Conservation (phyloP, 1,139 yeast species). For the Candida sp. region DNA sequence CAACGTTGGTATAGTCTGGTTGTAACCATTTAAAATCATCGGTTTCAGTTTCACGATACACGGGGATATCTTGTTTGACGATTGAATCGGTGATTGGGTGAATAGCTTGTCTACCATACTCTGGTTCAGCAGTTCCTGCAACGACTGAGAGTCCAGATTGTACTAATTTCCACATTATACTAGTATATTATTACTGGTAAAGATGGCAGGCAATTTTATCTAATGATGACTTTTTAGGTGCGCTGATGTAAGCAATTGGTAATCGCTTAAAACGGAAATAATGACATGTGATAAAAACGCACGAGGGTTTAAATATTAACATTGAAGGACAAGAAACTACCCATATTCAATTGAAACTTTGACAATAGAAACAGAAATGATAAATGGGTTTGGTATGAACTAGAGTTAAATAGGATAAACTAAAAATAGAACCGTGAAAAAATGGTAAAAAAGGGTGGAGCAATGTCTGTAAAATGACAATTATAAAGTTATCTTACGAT, state of each 20-base stretch:
- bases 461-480: no score
- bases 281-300: neutral
- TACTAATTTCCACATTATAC: constrained; percentile 87
- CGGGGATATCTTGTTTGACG: constrained; percentile 26
- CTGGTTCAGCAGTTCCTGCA: constrained; percentile 97
- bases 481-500: no score
- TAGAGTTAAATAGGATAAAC: no score
- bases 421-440: no score
- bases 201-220: neutral
- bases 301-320: neutral
- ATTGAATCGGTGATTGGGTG: constrained; percentile 74
- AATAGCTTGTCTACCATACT: constrained; percentile 89
- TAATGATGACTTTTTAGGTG: neutral
- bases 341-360: no score
- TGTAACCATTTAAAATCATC: constrained; percentile 73
- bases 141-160: constrained; percentile 89
- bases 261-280: neutral
- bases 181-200: no score
- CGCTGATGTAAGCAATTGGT: neutral
- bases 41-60: constrained; percentile 44
- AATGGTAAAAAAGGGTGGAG: no score
- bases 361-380: no score
- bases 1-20: constrained; percentile 86
- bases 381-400: no score
- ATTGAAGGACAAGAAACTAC: no score